These are phyloP conservation scores for Didymella keratinophila DNA, from an alignment of 2,329 filamentous ascomycete species.

Conservation along the genomic window DNA sequence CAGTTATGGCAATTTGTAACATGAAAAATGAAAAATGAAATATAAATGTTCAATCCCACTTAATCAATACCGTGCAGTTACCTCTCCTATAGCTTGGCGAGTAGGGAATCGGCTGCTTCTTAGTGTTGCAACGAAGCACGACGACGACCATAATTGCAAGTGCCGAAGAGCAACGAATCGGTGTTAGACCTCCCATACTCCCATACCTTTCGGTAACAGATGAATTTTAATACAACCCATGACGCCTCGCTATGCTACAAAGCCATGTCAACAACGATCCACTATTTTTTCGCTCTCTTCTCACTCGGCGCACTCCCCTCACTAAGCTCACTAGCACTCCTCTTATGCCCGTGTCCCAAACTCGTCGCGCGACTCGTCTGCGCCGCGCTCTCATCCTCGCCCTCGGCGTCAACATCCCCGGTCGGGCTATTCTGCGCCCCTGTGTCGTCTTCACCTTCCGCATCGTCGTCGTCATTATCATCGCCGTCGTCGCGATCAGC, in stretches of 20 bases:
- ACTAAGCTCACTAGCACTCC: conserved; percentile 84
- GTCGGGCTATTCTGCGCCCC: background rate
- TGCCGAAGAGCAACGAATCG: background rate
- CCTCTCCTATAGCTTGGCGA: background rate
- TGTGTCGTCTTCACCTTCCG: conserved; percentile 30
- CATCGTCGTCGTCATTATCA: conserved; percentile 27
- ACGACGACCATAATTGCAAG: background rate
- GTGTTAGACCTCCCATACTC: no score
- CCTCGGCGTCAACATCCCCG: conserved; percentile 18
- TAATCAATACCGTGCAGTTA: background rate
- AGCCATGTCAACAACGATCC: background rate
- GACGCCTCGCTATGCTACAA: conserved; percentile 9
- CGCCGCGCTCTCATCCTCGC: conserved; percentile 38
- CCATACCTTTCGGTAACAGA: no score
- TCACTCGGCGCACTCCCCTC: conserved; percentile 49
- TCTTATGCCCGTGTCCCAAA: conserved; percentile 64
- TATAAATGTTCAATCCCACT: background rate
- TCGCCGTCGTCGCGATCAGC: conserved; percentile 44
- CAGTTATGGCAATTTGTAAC: conserved; percentile 30
- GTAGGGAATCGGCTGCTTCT: background rate
- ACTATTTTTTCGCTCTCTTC: conserved; percentile 46
- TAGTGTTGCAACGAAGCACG: background rate
- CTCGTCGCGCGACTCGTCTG: conserved; percentile 42
- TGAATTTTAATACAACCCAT: background rate
- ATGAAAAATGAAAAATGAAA: conserved; percentile 16